Conservation (phyloP, 2,329 filamentous ascomycete genomes). For the Nakataea oryzae region DNA sequence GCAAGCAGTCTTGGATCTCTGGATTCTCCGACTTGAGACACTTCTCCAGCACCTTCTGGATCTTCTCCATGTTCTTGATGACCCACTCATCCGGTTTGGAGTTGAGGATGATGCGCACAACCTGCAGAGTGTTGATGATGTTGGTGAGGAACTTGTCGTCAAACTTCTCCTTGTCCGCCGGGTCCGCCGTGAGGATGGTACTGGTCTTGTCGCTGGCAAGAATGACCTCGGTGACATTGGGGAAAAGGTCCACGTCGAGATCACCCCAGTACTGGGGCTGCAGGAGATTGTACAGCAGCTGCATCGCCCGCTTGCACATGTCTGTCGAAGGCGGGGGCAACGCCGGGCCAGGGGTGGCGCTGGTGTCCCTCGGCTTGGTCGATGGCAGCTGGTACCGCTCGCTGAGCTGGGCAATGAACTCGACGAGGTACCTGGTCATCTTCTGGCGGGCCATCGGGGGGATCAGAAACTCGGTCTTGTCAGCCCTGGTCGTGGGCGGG, state of each 20-base stretch:
- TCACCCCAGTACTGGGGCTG: constrained; percentile 87
- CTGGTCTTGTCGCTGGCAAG: constrained; percentile 70
- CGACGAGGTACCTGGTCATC: constrained; percentile 89
- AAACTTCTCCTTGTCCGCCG: constrained; percentile 57
- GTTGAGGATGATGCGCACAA: constrained; percentile 81
- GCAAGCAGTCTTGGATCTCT: constrained; percentile 87
- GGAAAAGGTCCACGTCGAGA: constrained; percentile 81
- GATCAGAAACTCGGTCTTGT: constrained; percentile 57
- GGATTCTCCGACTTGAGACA: constrained; percentile 78
- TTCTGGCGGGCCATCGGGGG: constrained; percentile 58
- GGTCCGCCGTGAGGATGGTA: constrained; percentile 46
- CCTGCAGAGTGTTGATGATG: constrained; percentile 89
- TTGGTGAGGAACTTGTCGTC: constrained; percentile 77
- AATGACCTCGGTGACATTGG: constrained; percentile 80
- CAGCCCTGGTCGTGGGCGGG: constrained; percentile 35
- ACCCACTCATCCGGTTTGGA: constrained; percentile 89
- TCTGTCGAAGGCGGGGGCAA: constrained; percentile 54
- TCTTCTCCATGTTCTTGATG: constrained; percentile 58
- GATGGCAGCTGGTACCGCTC: constrained; percentile 76
- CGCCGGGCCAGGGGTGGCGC: constrained; percentile 30
- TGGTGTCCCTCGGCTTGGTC: constrained; percentile 49
- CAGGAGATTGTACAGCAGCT: constrained; percentile 72
- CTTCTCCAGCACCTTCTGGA: constrained; percentile 88
- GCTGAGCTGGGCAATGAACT: constrained; percentile 83
- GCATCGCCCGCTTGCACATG: constrained; percentile 75